phyloP scores from a whole-genome alignment of 306 rosid species.

The Vigna unguiculata region DNA sequence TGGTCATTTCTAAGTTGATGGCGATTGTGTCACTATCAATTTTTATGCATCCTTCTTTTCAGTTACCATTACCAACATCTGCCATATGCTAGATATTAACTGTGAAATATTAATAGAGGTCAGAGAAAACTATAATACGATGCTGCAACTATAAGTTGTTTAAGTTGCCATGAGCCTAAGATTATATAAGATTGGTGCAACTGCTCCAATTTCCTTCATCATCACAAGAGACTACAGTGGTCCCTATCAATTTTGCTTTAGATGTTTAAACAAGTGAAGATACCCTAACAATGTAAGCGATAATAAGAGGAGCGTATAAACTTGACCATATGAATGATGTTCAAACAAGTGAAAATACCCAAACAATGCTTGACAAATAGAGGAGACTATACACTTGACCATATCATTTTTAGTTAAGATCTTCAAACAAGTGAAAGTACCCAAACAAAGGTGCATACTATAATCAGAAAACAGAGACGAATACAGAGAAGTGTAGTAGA shows the following conservation, averaged over 20 bases:
- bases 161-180: neutral
- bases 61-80: neutral
- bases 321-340: constrained; percentile 1
- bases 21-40: neutral
- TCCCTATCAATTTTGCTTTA: neutral
- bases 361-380: neutral
- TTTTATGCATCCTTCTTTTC: neutral
- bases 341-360: neutral
- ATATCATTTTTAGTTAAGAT: neutral
- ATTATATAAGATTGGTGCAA: neutral
- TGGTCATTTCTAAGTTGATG: neutral
- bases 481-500: too few relatives aligned
- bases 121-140: constrained; percentile 9
- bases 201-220: constrained; percentile 3
- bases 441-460: neutral
- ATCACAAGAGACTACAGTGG: neutral
- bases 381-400: neutral
- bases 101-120: neutral
- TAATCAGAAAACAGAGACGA: too few relatives aligned
- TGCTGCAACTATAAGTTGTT: neutral
- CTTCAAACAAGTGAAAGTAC: neutral
- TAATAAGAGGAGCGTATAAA: neutral
- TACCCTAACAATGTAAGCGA: neutral
- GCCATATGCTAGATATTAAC: neutral
- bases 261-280: neutral